Evolutionary conservation across 1,139 yeast genomes (phyloP).

Genomic region (Kodamaea fungicola): DNA sequence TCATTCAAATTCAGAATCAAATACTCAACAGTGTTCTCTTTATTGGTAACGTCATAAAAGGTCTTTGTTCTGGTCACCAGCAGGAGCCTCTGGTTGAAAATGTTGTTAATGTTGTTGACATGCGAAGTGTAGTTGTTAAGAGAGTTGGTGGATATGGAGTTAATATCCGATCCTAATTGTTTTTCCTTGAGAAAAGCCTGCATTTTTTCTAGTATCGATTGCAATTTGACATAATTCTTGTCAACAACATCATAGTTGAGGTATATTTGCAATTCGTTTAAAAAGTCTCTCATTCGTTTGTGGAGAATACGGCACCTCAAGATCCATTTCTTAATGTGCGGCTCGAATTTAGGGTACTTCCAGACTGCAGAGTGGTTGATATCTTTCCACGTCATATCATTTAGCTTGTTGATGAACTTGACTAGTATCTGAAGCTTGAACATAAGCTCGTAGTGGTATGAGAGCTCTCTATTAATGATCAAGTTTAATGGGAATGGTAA

Average conservation of each 20-base stretch:
- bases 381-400: slow-evolving; percentile 73
- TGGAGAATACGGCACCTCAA: slow-evolving; percentile 55
- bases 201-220: slow-evolving; percentile 19
- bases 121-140: slow-evolving; percentile 21
- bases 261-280: slow-evolving; percentile 55
- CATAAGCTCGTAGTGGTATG: slow-evolving; percentile 75
- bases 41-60: slow-evolving; percentile 1
- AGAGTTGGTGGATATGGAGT: slow-evolving; percentile 7
- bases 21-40: slow-evolving; percentile 31
- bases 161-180: slow-evolving; percentile 12
- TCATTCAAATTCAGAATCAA: slow-evolving; percentile 52
- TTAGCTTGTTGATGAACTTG: slow-evolving; percentile 56
- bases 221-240: slow-evolving; percentile 47
- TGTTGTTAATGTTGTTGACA: slow-evolving; percentile 27
- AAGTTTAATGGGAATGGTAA: slow-evolving; percentile 87
- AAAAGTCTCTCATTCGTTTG: slow-evolving; percentile 58
- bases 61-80: slow-evolving; percentile 4
- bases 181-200: slow-evolving; percentile 14
- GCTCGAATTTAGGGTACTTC: slow-evolving; percentile 47
- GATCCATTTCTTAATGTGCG: slow-evolving; percentile 53
- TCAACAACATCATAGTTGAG: slow-evolving; percentile 62
- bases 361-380: slow-evolving; percentile 66
- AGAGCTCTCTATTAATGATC: slow-evolving; percentile 64
- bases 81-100: slow-evolving; percentile 12
- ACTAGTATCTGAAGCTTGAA: slow-evolving; percentile 69